Conservation (phyloP, 169 alveolate species). For the Perkinsus olseni region DNA sequence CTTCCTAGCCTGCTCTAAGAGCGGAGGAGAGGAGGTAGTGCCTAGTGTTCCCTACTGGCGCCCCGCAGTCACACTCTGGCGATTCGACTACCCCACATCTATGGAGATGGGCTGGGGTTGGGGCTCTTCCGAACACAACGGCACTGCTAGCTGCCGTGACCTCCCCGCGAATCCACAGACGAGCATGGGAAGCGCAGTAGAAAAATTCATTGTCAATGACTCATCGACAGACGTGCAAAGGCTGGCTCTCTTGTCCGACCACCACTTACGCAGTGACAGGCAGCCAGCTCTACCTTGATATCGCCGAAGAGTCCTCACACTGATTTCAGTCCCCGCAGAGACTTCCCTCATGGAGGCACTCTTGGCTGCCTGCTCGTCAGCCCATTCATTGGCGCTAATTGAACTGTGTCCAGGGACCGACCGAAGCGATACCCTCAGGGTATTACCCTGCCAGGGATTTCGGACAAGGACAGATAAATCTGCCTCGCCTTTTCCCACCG, state of each 20-base stretch:
- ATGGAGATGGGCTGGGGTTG: not conserved
- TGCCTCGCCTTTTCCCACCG: not conserved
- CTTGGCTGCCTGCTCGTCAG: not conserved
- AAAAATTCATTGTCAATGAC: not conserved
- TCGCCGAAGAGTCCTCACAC: not conserved
- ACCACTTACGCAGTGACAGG: not conserved
- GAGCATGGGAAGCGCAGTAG: not conserved
- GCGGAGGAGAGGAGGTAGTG: not conserved
- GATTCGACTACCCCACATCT: not conserved
- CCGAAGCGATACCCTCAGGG: no score
- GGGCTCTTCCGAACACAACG: not conserved
- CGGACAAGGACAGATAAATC: not conserved
- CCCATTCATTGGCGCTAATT: not conserved
- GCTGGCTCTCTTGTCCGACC: not conserved
- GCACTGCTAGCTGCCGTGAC: not conserved
- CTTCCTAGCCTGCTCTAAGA: not conserved
- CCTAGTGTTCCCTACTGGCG: not conserved
- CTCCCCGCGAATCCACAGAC: not conserved
- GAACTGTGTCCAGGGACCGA: not conserved
- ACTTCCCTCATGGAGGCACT: not conserved
- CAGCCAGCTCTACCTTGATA: not conserved
- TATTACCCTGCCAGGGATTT: not conserved
- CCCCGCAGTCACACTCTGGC: not conserved
- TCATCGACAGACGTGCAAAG: not conserved
- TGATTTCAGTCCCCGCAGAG: not conserved